Conservation (phyloP, 352 stramenopile species). For the Phytophthora europaea region DNA sequence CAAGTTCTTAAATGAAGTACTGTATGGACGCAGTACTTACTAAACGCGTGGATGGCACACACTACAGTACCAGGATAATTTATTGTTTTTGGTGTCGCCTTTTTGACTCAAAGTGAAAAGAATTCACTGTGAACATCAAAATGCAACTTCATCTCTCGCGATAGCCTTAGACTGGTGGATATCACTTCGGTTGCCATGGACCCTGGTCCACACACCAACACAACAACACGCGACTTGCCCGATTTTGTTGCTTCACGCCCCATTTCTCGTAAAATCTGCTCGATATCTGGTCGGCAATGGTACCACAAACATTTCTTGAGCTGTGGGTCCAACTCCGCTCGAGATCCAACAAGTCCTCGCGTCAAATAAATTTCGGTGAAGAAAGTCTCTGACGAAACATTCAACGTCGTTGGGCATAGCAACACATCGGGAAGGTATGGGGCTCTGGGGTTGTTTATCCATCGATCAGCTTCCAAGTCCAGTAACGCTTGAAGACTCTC, state of each 20-base stretch:
- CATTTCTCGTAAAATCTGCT: slow-evolving; percentile 32
- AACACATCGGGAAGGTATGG: slow-evolving; percentile 31
- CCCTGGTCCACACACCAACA: slow-evolving; percentile 47
- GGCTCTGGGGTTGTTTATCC: slow-evolving; percentile 14
- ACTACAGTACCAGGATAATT: background rate
- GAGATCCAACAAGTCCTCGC: slow-evolving; percentile 23
- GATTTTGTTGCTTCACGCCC: slow-evolving; percentile 20
- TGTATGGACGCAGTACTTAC: no score
- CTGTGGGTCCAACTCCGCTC: slow-evolving; percentile 31
- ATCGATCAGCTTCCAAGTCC: slow-evolving; percentile 5
- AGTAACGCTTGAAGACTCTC: slow-evolving; percentile 43
- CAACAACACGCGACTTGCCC: slow-evolving; percentile 32
- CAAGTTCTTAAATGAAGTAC: no score
- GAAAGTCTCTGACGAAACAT: slow-evolving; percentile 38
- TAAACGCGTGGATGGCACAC: no score
- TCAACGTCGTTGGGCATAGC: slow-evolving; percentile 16
- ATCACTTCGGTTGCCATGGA: slow-evolving; percentile 43
- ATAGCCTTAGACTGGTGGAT: slow-evolving; percentile 18
- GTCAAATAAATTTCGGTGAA: slow-evolving; percentile 52
- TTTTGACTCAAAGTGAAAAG: slow-evolving; percentile 23
- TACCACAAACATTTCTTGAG: slow-evolving; percentile 35
- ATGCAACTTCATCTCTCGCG: slow-evolving; percentile 34
- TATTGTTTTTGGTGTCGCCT: background rate
- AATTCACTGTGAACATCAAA: slow-evolving; percentile 51
- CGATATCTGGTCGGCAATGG: slow-evolving; percentile 34